Evolutionary conservation across 805 yeast genomes (phyloP).

Genomic region (Saturnispora saitoi): DNA sequence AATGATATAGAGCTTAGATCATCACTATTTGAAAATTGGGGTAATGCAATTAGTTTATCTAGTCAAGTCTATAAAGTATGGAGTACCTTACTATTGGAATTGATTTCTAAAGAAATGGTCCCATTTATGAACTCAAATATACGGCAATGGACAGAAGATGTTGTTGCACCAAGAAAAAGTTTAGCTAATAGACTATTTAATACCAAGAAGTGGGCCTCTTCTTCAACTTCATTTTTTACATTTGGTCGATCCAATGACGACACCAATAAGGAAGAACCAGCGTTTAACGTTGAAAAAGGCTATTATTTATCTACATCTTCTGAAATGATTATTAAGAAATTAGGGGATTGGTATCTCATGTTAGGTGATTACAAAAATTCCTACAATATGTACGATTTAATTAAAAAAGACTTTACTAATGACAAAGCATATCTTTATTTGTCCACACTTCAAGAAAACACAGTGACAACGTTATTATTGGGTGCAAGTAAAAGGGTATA

Average conservation of each 20-base stretch:
- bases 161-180: conserved; percentile 68
- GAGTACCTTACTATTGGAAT: conserved; percentile 35
- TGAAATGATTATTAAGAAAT: conserved; percentile 67
- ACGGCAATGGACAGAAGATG: conserved; percentile 78
- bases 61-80: conserved; percentile 23
- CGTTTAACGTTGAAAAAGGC: conserved; percentile 44
- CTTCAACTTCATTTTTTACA: conserved; percentile 27
- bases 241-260: conserved; percentile 16
- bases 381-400: conserved; percentile 70
- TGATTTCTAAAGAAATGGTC: conserved; percentile 42
- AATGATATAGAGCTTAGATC: conserved; percentile 16
- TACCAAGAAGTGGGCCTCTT: conserved; percentile 45
- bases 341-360: conserved; percentile 92
- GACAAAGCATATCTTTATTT: conserved; percentile 75
- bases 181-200: conserved; percentile 60
- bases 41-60: conserved; percentile 11
- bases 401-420: conserved; percentile 65
- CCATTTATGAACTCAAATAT: conserved; percentile 84
- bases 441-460: conserved; percentile 86
- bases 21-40: conserved; percentile 23
- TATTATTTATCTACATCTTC: conserved; percentile 54
- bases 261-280: conserved; percentile 6
- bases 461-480: conserved; percentile 62
- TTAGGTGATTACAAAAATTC: conserved; percentile 83
- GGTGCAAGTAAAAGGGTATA: conserved; percentile 41